phyloP scores from a whole-genome alignment of 345 rosid species.

The Luvunga scandens region DNA sequence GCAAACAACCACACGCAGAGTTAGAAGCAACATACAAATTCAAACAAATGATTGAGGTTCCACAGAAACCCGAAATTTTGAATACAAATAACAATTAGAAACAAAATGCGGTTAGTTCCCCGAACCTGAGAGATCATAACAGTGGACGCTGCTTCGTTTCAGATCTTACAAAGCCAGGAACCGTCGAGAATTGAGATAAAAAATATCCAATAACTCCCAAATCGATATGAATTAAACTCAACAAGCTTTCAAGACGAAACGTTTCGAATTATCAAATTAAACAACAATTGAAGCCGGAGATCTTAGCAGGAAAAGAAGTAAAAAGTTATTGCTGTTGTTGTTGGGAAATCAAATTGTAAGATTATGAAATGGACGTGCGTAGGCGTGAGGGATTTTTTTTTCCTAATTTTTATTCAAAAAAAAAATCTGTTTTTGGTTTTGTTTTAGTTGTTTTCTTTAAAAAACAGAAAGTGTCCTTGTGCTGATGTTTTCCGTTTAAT shows the following conservation, averaged over 20 bases:
- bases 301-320: background rate
- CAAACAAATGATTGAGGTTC: slow-evolving; percentile 17
- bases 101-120: background rate
- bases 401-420: too few species aligned
- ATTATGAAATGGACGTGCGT: background rate
- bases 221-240: background rate
- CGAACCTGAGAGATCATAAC: slow-evolving; percentile 28
- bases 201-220: background rate
- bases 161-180: background rate
- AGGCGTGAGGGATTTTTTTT: background rate
- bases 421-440: background rate
- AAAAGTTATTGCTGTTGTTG: background rate
- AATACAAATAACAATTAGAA: background rate
- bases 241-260: background rate
- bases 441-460: background rate
- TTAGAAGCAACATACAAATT: background rate
- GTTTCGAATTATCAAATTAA: background rate
- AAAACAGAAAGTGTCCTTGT: background rate
- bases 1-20: too few species aligned
- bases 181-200: background rate
- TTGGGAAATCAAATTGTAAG: background rate
- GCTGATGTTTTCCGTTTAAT: background rate
- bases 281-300: background rate
- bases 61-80: slow-evolving; percentile 14
- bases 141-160: slow-evolving; percentile 6